Base-by-base conservation (phyloP, 768 basidiomycete genomes). In the Leccinum disarticulatum region DNA sequence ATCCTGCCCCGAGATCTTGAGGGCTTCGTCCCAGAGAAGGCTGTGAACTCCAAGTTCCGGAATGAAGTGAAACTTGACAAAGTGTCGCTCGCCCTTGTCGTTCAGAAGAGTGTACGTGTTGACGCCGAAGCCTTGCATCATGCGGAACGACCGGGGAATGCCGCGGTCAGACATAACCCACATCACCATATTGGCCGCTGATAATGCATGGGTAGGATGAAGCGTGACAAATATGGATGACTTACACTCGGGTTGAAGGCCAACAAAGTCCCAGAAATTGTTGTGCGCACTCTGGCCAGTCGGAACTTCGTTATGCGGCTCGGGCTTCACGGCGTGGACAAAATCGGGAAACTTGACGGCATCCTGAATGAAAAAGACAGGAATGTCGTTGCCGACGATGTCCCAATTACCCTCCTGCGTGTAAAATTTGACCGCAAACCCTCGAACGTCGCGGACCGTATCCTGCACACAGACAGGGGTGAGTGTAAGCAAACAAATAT, bases 111-210 rank as follows among this genome's bases (percentile, higher is more conserved):
- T 87, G 72, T 81, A 95, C 0, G 92, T 91, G 73, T 96, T 93
- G 51, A 95, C 91, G 2, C 90, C 88, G 54, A 91, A 90, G 7
- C 88, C 94, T 76, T 93, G 90, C 85, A 95, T 91, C 87, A 90
- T 92, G 56, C 93, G 83, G 72, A 78, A 89, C 6, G 91, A 93
- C 19, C 93, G 86, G 14, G 93, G 94, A 59, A 96, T 86, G 4
- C 81, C 85, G 65, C 93, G 85, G 70, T 95, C 93, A 11, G 88
- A 91, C 83, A 95, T 86, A 36, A 78, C 80, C 92, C 93, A 95
- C 82, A 90, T 85, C 10, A 88, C 74, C 87, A 89, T 90, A 63
- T 90, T 87, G 1, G 86, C 79, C 25, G 85, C 85, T 82, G 54
- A 19, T 28, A 41, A 47, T 66, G 60, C 66, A 70, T 74, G n/a